These are phyloP conservation scores for Rutstroemia sp. DNA, from an alignment of 2,329 filamentous ascomycete species.

Conservation along the genomic window DNA sequence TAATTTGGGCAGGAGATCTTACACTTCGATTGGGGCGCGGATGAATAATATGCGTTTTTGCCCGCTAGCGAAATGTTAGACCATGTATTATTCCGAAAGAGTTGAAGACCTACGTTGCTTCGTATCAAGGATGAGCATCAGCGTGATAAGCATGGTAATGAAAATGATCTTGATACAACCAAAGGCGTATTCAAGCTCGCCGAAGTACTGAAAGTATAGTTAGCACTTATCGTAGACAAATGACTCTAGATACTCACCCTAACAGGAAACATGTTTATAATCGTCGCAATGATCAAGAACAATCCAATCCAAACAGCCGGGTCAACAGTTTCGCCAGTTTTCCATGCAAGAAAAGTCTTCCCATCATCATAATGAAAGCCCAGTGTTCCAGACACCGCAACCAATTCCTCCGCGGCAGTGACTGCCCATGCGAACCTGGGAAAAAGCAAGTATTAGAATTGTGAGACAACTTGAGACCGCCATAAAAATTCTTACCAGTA, in stretches of 20 bases:
- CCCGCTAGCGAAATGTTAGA: slow-evolving; percentile 25
- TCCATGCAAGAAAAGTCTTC: slow-evolving; percentile 29
- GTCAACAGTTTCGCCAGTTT: slow-evolving; percentile 30
- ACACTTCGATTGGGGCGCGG: slow-evolving; percentile 33
- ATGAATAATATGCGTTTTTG: slow-evolving; percentile 31
- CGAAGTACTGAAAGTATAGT: slow-evolving; percentile 20
- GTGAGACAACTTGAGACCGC: neutral
- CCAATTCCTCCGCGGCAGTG: slow-evolving; percentile 32
- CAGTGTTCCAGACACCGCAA: slow-evolving; percentile 31
- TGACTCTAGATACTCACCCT: slow-evolving; percentile 22
- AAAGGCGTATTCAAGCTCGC: slow-evolving; percentile 34
- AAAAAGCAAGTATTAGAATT: neutral
- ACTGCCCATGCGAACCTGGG: slow-evolving; percentile 34
- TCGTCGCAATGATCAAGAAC: slow-evolving; percentile 31
- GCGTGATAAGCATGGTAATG: slow-evolving; percentile 31
- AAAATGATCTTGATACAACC: slow-evolving; percentile 33
- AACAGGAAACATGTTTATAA: slow-evolving; percentile 33
- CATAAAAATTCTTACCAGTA: slow-evolving; percentile 28
- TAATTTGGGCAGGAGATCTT: slow-evolving; percentile 2
- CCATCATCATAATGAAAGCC: slow-evolving; percentile 34
- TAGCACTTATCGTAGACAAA: neutral
- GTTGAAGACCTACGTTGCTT: slow-evolving; percentile 29
- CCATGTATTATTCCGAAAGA: neutral
- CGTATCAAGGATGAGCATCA: slow-evolving; percentile 34
- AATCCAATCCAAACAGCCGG: slow-evolving; percentile 33